Conservation (phyloP, 495 filamentous ascomycete genomes). For the Lasiosphaeria hispida region DNA sequence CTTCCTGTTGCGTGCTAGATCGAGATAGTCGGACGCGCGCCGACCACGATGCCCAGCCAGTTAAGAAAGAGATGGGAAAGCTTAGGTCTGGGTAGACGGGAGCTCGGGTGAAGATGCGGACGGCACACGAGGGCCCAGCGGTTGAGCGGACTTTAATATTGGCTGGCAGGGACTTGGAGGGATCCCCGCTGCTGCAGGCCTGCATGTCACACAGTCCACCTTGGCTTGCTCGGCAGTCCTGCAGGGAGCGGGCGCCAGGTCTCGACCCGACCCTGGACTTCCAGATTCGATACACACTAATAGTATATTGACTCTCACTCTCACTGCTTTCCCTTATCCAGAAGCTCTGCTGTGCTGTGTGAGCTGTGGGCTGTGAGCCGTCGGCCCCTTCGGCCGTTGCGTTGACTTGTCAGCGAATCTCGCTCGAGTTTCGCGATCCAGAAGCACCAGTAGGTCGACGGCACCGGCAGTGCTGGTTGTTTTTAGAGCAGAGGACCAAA, state of each 20-base stretch:
- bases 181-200: constrained; percentile 23
- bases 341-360: no score
- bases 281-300: no score
- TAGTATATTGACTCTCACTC: no score
- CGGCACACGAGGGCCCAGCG: constrained; percentile 34
- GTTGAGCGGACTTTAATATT: constrained; percentile 50
- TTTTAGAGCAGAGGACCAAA: no score
- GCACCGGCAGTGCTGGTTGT: no score
- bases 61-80: constrained; percentile 20
- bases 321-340: no score
- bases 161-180: constrained; percentile 30
- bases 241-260: constrained; percentile 28
- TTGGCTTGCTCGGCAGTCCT: constrained; percentile 14
- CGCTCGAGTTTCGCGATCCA: no score
- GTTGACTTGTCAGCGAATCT: no score
- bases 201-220: constrained; percentile 28
- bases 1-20: background rate
- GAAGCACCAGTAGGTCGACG: no score
- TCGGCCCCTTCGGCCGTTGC: no score
- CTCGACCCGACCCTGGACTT: background rate
- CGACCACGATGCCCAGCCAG: constrained; percentile 5
- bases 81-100: constrained; percentile 7
- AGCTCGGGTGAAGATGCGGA: constrained; percentile 24
- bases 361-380: no score
- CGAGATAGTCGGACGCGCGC: constrained; percentile 5